Conservation (phyloP, 768 basidiomycete species). For the Ramaria sp. region DNA sequence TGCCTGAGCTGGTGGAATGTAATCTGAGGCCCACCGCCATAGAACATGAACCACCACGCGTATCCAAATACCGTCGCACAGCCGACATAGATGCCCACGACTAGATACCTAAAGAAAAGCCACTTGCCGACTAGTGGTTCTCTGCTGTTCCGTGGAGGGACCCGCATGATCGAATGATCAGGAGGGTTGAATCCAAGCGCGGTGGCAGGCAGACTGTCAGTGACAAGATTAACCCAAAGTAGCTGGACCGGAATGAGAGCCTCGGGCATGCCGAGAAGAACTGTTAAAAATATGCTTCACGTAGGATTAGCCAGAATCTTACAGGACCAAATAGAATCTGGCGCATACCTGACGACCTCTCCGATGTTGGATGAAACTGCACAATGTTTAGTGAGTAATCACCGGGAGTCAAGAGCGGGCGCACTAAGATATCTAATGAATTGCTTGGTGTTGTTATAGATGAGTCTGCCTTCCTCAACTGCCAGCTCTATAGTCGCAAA, state of each 20-base stretch:
- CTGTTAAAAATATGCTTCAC: conserved; percentile 86
- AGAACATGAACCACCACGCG: conserved; percentile 98
- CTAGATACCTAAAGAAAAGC: conserved; percentile 93
- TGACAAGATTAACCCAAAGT: conserved; percentile 97
- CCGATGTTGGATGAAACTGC: conserved; percentile 93
- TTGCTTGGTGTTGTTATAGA: conserved; percentile 99
- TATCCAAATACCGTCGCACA: conserved; percentile 94
- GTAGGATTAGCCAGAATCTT: neutral
- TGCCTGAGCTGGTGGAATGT: conserved; percentile 88
- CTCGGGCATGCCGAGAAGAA: conserved; percentile 98
- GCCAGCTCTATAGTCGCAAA: conserved; percentile 95
- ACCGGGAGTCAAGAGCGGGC: conserved; percentile 19
- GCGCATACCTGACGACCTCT: conserved; percentile 58
- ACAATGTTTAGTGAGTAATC: neutral
- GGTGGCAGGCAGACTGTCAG: conserved; percentile 92
- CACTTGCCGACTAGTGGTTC: conserved; percentile 89
- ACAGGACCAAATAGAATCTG: neutral
- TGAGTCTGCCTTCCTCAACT: conserved; percentile 93
- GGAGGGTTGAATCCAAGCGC: conserved; percentile 97
- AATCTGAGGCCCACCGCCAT: conserved; percentile 85
- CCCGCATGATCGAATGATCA: conserved; percentile 93
- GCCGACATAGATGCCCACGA: conserved; percentile 90
- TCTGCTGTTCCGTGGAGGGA: conserved; percentile 80
- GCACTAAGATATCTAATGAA: conserved; percentile 96
- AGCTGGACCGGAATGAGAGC: conserved; percentile 96